Conservation (phyloP, 495 filamentous ascomycete species). For the Penicillium cataractarum region DNA sequence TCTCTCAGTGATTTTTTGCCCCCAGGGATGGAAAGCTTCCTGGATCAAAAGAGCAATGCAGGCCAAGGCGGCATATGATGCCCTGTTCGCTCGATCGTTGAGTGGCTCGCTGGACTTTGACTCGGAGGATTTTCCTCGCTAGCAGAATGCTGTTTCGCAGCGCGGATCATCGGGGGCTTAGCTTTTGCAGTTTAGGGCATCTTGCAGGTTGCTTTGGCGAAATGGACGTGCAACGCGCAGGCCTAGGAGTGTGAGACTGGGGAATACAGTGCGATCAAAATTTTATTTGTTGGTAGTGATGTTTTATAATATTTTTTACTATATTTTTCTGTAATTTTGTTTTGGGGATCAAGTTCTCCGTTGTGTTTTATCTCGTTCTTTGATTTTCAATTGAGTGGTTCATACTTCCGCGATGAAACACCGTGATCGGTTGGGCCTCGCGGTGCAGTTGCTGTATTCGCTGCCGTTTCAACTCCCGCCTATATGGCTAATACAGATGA, state of each 20-base stretch:
- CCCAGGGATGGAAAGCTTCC: background rate
- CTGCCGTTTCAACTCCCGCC: slow-evolving; percentile 12
- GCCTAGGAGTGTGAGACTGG: slow-evolving; percentile 25
- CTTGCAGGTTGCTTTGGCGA: slow-evolving; percentile 30
- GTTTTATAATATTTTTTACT: background rate
- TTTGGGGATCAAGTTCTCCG: background rate
- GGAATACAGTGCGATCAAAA: slow-evolving; percentile 21
- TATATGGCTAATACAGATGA: background rate
- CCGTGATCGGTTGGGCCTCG: slow-evolving; percentile 11
- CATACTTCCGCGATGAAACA: slow-evolving; percentile 18
- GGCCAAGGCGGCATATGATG: background rate
- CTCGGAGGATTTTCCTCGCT: slow-evolving; percentile 23
- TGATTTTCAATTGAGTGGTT: background rate
- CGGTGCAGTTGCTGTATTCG: background rate
- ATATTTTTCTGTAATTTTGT: background rate
- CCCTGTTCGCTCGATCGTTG: background rate
- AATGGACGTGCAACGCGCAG: slow-evolving; percentile 35
- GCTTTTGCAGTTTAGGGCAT: slow-evolving; percentile 39
- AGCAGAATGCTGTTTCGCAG: slow-evolving; percentile 18
- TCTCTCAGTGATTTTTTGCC: slow-evolving; percentile 7
- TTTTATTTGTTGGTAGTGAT: slow-evolving; percentile 2
- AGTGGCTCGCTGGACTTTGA: background rate
- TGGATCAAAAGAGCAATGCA: background rate
- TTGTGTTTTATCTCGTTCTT: background rate
- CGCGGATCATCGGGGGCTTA: slow-evolving; percentile 37